Conservation (phyloP, 352 stramenopile genomes). For the Pythium aquatile region DNA sequence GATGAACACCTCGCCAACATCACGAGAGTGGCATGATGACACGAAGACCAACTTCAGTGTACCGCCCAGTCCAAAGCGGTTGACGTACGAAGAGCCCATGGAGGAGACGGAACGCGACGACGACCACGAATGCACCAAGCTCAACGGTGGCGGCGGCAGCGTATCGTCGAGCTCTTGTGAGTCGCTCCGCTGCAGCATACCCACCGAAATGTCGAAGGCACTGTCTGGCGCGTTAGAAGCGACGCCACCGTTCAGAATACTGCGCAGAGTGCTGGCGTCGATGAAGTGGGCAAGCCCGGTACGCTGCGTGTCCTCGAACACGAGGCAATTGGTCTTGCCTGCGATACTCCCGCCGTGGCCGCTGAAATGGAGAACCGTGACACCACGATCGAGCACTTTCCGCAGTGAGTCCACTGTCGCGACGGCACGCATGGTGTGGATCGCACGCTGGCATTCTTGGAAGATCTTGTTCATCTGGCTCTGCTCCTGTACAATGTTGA, state of each 20-base stretch:
- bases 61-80: constrained; percentile 31
- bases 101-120: constrained; percentile 29
- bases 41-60: constrained; percentile 82
- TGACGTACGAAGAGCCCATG: constrained; percentile 27
- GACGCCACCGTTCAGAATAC: constrained; percentile 45
- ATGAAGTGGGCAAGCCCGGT: constrained; percentile 71
- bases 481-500: constrained; percentile 73
- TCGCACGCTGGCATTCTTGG: constrained; percentile 61
- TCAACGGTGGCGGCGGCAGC: constrained; percentile 2
- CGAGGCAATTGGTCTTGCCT: constrained; percentile 61
- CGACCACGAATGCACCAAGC: constrained; percentile 1
- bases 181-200: constrained; percentile 11
- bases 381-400: constrained; percentile 73
- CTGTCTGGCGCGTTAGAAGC: neutral
- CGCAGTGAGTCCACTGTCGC: constrained; percentile 71
- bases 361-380: constrained; percentile 79
- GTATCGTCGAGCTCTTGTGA: constrained; percentile 15
- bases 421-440: constrained; percentile 73
- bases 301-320: constrained; percentile 76
- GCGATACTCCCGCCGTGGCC: constrained; percentile 65
- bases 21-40: constrained; percentile 73
- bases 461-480: constrained; percentile 74
- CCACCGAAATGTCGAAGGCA: neutral
- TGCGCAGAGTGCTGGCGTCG: constrained; percentile 54
- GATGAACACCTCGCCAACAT: constrained; percentile 81